Evolutionary conservation across 768 basidiomycete species (phyloP).

Genomic region (Lanmaoa rubissima): DNA sequence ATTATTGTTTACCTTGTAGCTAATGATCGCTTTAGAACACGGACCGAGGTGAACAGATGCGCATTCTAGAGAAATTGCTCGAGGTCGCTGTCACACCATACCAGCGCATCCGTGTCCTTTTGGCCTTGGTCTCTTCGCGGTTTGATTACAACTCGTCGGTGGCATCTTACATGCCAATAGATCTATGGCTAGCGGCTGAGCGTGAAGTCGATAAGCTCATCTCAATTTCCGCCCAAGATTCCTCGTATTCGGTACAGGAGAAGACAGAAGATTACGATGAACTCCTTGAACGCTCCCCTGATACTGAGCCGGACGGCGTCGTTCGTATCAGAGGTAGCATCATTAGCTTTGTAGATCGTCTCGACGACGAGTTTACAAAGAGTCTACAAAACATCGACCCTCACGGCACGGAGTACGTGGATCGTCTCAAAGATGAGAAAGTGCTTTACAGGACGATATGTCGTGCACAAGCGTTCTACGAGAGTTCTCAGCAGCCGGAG

Average conservation of each 20-base stretch:
- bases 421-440: conserved; percentile 94
- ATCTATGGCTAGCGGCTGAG: conserved; percentile 87
- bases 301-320: conserved; percentile 62
- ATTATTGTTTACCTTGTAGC: conserved; percentile 6
- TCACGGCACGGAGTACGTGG: conserved; percentile 98
- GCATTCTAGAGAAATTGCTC: conserved; percentile 82
- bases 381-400: conserved; percentile 98
- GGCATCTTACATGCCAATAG: conserved; percentile 85
- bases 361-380: conserved; percentile 98
- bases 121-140: conserved; percentile 90
- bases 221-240: conserved; percentile 67
- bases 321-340: conserved; percentile 93
- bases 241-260: conserved; percentile 82
- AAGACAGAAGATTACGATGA: conserved; percentile 91
- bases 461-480: conserved; percentile 89
- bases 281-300: conserved; percentile 74
- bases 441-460: conserved; percentile 91
- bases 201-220: conserved; percentile 88
- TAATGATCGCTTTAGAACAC: conserved; percentile 66
- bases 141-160: conserved; percentile 96
- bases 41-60: conserved; percentile 91
- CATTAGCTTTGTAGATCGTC: conserved; percentile 92
- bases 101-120: conserved; percentile 90
- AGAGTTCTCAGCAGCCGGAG: conserved; percentile 72
- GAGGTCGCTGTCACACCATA: conserved; percentile 86